A percentile compares a stretch with the other conserved stretches of the same genome.
These are phyloP conservation scores for Penicillium antarcticum DNA, from an alignment of 495 filamentous ascomycete genomes.

Conservation along the genomic window DNA sequence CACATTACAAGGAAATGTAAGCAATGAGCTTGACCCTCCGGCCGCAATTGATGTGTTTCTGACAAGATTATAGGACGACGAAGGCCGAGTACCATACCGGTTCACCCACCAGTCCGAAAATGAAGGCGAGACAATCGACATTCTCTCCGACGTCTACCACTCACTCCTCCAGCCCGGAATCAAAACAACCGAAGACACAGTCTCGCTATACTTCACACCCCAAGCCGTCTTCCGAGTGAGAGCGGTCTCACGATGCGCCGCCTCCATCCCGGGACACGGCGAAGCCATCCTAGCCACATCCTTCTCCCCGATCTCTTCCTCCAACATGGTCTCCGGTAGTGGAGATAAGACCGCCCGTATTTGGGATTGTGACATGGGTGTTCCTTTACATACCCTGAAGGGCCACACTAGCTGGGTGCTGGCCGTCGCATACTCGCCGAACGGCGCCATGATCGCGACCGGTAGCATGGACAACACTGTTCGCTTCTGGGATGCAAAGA, in stretches of 20 bases:
- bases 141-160: conserved; percentile 72
- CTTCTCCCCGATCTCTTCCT: conserved; percentile 80
- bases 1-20: conserved; percentile 76
- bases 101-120: conserved; percentile 67
- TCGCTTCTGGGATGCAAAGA: conserved; percentile 83
- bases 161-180: conserved; percentile 60
- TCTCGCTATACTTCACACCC: conserved; percentile 78
- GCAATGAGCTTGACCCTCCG: conserved; percentile 20
- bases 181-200: conserved; percentile 68
- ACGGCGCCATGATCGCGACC: conserved; percentile 78
- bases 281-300: conserved; percentile 85
- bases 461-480: conserved; percentile 93
- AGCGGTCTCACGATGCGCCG: conserved; percentile 84
- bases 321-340: conserved; percentile 81
- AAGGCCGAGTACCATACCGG: conserved; percentile 83
- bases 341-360: conserved; percentile 91
- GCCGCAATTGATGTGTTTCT: background rate
- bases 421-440: conserved; percentile 80
- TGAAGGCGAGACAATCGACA: conserved; percentile 54
- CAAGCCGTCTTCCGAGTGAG: conserved; percentile 95
- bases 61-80: conserved; percentile 49
- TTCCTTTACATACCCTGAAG: conserved; percentile 82
- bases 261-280: conserved; percentile 86
- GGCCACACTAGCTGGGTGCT: conserved; percentile 95
- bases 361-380: conserved; percentile 95